A percentile compares a stretch with the other conserved stretches of the same genome.
phyloP scores from a whole-genome alignment of 805 yeast species.

The Teunomyces cretensis region DNA sequence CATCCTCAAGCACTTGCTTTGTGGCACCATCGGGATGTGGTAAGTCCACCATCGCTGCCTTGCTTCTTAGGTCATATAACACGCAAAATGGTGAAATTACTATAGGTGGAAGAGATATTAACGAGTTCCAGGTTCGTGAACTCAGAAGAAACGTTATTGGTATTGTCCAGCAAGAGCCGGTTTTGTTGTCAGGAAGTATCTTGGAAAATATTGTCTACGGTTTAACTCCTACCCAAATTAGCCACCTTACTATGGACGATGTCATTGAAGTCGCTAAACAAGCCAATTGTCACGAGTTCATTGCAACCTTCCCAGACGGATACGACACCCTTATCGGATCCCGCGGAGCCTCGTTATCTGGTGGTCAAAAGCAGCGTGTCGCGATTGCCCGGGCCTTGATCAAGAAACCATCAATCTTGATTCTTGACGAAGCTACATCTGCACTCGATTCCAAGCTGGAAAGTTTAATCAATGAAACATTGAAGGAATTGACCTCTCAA shows the following conservation, averaged over 20 bases:
- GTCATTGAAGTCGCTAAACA: conserved; percentile 43
- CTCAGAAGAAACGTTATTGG: conserved; percentile 52
- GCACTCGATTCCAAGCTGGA: conserved; percentile 58
- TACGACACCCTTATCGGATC: conserved; percentile 58
- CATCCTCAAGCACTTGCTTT: conserved; percentile 40
- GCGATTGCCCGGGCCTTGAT: conserved; percentile 76
- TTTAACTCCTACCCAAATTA: conserved; percentile 35
- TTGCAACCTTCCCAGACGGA: conserved; percentile 56
- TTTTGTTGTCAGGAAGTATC: conserved; percentile 54
- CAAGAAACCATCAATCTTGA: conserved; percentile 60
- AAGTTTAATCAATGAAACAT: conserved; percentile 42
- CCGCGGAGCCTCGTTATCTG: conserved; percentile 60
- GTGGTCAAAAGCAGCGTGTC: conserved; percentile 76
- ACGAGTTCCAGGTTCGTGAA: conserved; percentile 47
- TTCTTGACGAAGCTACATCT: conserved; percentile 70
- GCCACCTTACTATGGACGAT: conserved; percentile 40
- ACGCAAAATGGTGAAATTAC: conserved; percentile 47
- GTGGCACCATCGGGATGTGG: conserved; percentile 66
- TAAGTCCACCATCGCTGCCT: conserved; percentile 56
- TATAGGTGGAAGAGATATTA: conserved; percentile 53
- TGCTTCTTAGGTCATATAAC: conserved; percentile 53
- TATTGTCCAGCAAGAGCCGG: conserved; percentile 63
- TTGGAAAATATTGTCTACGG: conserved; percentile 59
- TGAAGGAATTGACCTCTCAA: conserved; percentile 33
- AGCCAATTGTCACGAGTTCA: conserved; percentile 61